Base-by-base conservation (phyloP, 1,139 yeast genomes). In the Meyerozyma guilliermondii region DNA sequence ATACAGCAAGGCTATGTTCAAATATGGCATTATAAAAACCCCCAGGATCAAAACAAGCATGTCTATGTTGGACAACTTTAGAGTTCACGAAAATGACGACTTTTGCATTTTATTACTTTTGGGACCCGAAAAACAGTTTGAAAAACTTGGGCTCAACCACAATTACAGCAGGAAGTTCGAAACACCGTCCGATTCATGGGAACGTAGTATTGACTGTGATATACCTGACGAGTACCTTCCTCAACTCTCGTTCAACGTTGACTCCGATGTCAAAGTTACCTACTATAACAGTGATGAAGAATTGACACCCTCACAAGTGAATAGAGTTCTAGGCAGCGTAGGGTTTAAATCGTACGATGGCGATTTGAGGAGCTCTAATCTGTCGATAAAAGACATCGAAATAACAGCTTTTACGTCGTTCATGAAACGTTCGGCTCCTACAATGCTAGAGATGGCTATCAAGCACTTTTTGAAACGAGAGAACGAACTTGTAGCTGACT, bases 381-480 rank as follows among this genome's bases (percentile, higher is more conserved):
- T 38, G 26, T 29, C 35, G 2, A 41, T 46, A 2, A 52, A 44
- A 28, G 53, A 55, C 11, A 41, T 65, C 45, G 81, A 77, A 46
- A 44, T 80, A 3, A 78, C 85, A 0, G 76, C 74, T 2, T 74
- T 77, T 44, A 71, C 81, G 0, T 78, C 86, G 0, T 78, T 71
- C 44, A 56, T 65, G 47, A 70, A 71, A 26, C 62, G 66, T 4
- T 50, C 66, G 3, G 83, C 81, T 0, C 53, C 67, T 0, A 46
- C 49, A 7, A 45, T 78, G 22, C 55, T 75, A 2, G 59, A 70
- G 2, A 44, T 53, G 29, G 49, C 58, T 4, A 49, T 60, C n/a
- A 46, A 49, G 6, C 26, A 17, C n/a, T 43, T 43, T 5, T 42
- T 43, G 4, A 31, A 20, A 9, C 38, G 31, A 4, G 36, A 42